Evolutionary conservation across 1,284 basidiomycete species (phyloP).

Genomic region (Puccinia polysora): DNA sequence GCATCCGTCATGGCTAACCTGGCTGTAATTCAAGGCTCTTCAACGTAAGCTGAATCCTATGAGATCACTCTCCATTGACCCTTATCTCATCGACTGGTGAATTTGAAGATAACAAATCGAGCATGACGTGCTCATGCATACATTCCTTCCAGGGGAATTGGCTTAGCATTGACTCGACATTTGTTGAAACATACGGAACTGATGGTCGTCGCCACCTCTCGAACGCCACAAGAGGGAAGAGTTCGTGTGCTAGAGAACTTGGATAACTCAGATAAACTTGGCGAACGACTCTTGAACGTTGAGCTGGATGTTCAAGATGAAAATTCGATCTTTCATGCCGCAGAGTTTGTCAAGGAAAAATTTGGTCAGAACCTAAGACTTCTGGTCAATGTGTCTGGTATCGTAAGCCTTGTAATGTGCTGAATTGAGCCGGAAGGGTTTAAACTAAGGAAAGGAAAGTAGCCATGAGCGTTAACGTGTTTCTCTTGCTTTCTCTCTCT

Average conservation of each 20-base stretch:
- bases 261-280: background rate
- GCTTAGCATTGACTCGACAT: constrained; percentile 29
- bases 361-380: constrained; percentile 49
- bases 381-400: constrained; percentile 51
- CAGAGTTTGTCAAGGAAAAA: constrained; percentile 46
- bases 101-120: background rate
- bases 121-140: background rate
- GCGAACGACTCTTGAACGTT: constrained; percentile 47
- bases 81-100: too few relatives aligned
- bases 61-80: background rate
- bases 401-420: constrained; percentile 42
- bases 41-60: background rate
- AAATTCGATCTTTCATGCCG: constrained; percentile 47
- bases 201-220: constrained; percentile 50
- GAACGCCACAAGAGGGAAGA: constrained; percentile 48
- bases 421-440: background rate
- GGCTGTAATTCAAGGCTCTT: constrained; percentile 41
- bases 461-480: too few relatives aligned
- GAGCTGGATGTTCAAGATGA: constrained; percentile 49
- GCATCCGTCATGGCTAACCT: constrained; percentile 15
- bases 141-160: constrained; percentile 20
- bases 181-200: constrained; percentile 48
- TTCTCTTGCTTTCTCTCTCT: background rate
- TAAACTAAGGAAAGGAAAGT: background rate
- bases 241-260: constrained; percentile 47